These are phyloP conservation scores for Eucalyptus sp. DNA, from an alignment of 345 rosid genomes.

Conservation along the genomic window DNA sequence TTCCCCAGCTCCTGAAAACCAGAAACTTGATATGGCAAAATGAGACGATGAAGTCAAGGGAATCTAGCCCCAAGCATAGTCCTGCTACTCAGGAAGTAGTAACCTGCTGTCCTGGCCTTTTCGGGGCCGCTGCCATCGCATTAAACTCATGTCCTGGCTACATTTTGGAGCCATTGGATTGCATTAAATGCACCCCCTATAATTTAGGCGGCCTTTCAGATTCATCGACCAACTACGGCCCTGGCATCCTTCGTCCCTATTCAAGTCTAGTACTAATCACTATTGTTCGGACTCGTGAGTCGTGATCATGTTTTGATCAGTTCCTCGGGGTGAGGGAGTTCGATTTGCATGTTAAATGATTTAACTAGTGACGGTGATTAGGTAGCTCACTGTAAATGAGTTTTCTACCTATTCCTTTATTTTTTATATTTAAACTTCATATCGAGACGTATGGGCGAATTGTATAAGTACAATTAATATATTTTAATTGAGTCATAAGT, in stretches of 20 bases:
- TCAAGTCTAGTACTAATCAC: neutral
- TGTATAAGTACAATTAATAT: neutral
- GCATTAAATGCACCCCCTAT: neutral
- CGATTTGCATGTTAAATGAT: neutral
- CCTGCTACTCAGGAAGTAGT: neutral
- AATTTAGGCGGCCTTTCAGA: neutral
- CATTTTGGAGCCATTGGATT: neutral
- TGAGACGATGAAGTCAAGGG: neutral
- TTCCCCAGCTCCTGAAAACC: neutral
- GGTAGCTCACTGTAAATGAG: neutral
- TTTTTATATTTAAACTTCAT: neutral
- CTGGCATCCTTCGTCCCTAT: neutral
- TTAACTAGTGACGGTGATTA: neutral
- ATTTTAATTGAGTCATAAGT: neutral
- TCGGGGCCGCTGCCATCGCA: neutral
- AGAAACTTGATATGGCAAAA: neutral
- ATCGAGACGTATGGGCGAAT: accelerated
- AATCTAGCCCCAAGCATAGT: neutral
- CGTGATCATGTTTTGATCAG: neutral
- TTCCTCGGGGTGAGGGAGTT: neutral
- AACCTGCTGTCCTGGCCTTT: neutral
- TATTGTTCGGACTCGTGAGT: neutral
- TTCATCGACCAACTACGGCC: neutral
- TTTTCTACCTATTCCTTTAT: neutral
- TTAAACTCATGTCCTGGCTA: neutral